A percentile compares a stretch with the other conserved stretches of the same genome.
Evolutionary conservation across 306 rosid genomes (phyloP).

Genomic region (Dryas drummondii): DNA sequence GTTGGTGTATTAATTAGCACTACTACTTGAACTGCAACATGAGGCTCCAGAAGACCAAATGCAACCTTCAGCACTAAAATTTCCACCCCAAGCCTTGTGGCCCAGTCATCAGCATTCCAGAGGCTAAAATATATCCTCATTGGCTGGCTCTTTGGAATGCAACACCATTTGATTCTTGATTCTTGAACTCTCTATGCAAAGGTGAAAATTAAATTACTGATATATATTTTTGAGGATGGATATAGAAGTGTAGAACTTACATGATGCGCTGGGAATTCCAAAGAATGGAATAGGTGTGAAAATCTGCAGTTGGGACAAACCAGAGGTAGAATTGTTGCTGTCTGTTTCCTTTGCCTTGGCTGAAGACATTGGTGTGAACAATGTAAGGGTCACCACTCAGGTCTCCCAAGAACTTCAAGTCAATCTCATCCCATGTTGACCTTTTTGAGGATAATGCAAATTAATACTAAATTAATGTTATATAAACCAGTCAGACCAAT

Average conservation of each 20-base stretch:
- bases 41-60: constrained; percentile 31
- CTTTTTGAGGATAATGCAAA: constrained; percentile 58
- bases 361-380: constrained; percentile 68
- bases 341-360: constrained; percentile 63
- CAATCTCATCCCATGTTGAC: constrained; percentile 70
- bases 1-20: too few species aligned
- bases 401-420: constrained; percentile 71
- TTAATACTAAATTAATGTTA: background rate
- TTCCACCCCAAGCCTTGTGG: constrained; percentile 66
- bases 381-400: constrained; percentile 78
- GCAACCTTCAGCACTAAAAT: constrained; percentile 62
- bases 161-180: constrained; percentile 49
- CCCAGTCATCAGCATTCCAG: constrained; percentile 89
- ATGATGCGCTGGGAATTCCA: constrained; percentile 65
- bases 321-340: constrained; percentile 70
- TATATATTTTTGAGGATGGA: background rate
- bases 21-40: background rate
- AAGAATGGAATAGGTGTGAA: constrained; percentile 65
- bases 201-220: too few species aligned
- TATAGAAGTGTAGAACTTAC: constrained; percentile 27
- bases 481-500: too few species aligned
- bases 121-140: constrained; percentile 63
- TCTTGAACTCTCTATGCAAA: constrained; percentile 57
- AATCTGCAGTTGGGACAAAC: constrained; percentile 69
- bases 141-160: constrained; percentile 50